Percentiles rank a stretch among this genome's conserved stretches.
phyloP scores from a whole-genome alignment of 2,329 filamentous ascomycete species.

The Fusarium sp. region DNA sequence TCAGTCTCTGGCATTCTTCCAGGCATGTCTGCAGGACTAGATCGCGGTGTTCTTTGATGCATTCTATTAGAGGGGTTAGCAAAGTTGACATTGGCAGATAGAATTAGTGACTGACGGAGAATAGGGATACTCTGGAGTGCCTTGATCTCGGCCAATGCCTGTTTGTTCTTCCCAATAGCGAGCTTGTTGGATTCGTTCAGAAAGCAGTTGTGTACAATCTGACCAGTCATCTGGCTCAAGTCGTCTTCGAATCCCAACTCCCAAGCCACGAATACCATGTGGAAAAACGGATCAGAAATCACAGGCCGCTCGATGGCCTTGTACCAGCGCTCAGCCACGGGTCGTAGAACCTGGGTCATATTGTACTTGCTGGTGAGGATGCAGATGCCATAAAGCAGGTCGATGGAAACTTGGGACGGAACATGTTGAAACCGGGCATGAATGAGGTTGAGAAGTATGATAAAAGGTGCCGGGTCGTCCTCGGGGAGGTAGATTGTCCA shows the following conservation, averaged over 20 bases:
- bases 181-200: conserved; percentile 7
- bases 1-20: conserved; percentile 22
- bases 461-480: conserved; percentile 13
- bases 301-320: not conserved
- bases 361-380: conserved; percentile 30
- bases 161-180: not conserved
- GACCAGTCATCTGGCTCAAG: conserved; percentile 1
- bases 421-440: conserved; percentile 19
- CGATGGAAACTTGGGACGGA: not conserved
- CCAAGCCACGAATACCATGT: conserved; percentile 26
- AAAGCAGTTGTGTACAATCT: conserved; percentile 2
- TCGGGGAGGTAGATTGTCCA: conserved; percentile 14
- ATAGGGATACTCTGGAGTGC: conserved; percentile 11
- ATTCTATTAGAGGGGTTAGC: conserved; percentile 9
- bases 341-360: conserved; percentile 19
- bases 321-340: conserved; percentile 29
- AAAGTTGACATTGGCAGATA: not conserved
- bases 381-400: conserved; percentile 17
- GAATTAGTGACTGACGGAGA: conserved; percentile 5
- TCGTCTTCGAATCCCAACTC: conserved; percentile 19
- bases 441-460: conserved; percentile 16
- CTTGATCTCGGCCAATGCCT: conserved; percentile 3
- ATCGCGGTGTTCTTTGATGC: conserved; percentile 18
- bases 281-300: not conserved
- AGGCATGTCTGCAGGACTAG: conserved; percentile 8